Conservation (phyloP, 371 early-diverging fungal genomes). For the Mycotypha africana region DNA sequence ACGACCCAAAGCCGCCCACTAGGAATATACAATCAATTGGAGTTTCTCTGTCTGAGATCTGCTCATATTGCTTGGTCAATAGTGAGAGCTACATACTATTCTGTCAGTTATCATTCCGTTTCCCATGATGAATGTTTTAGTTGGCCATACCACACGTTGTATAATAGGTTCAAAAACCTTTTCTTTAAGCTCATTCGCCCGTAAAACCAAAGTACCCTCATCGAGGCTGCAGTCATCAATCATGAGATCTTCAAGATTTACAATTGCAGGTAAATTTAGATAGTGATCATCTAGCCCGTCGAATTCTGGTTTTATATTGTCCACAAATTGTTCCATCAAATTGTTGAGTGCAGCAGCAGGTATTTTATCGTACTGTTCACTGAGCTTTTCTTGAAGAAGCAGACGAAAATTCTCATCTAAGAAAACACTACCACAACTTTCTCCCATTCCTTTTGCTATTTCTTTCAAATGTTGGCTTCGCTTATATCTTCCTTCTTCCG, state of each 20-base stretch:
- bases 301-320: constrained; percentile 53
- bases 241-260: constrained; percentile 28
- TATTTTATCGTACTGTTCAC: constrained; percentile 23
- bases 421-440: constrained; percentile 53
- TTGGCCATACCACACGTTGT: constrained; percentile 35
- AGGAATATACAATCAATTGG: constrained; percentile 29
- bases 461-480: constrained; percentile 37
- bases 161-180: constrained; percentile 57
- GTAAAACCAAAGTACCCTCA: constrained; percentile 43
- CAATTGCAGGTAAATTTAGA: constrained; percentile 38
- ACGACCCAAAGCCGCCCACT: constrained; percentile 48
- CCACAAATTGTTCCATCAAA: constrained; percentile 52
- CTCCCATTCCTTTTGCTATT: constrained; percentile 58
- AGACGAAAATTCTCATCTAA: constrained; percentile 42
- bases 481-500: constrained; percentile 17
- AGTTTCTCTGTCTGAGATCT: constrained; percentile 20
- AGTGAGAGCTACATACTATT: constrained; percentile 23
- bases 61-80: constrained; percentile 24
- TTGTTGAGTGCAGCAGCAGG: constrained; percentile 40
- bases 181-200: constrained; percentile 41
- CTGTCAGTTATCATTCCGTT: not conserved
- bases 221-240: constrained; percentile 38
- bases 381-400: constrained; percentile 38
- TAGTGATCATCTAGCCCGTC: constrained; percentile 49
- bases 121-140: not conserved